Conservation (phyloP, 1,284 basidiomycete species). For the Phellopilus nigrolimitatus region DNA sequence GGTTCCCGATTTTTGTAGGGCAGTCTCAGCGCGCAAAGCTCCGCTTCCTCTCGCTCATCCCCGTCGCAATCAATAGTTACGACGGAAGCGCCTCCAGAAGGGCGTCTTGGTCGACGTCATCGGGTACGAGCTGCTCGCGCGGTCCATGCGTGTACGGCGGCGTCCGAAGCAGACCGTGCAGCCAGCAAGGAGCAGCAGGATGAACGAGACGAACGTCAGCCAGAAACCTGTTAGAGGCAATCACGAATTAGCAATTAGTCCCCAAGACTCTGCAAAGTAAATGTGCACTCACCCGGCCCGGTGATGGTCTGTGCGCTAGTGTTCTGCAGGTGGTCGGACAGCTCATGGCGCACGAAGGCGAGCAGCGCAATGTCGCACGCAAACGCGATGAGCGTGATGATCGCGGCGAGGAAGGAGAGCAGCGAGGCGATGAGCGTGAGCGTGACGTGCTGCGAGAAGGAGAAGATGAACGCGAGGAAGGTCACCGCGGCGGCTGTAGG, state of each 20-base stretch:
- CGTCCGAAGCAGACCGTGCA: slow-evolving; percentile 68
- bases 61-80: no score
- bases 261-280: no score
- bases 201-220: slow-evolving; percentile 64
- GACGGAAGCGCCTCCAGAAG: slow-evolving; percentile 19
- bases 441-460: slow-evolving; percentile 57
- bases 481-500: slow-evolving; percentile 55
- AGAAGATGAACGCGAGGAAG: slow-evolving; percentile 57
- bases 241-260: not conserved
- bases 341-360: slow-evolving; percentile 52
- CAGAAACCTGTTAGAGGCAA: slow-evolving; percentile 52
- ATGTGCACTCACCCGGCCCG: slow-evolving; percentile 48
- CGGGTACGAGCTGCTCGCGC: slow-evolving; percentile 32
- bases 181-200: slow-evolving; percentile 58
- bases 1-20: no score
- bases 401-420: slow-evolving; percentile 59
- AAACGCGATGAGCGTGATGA: slow-evolving; percentile 64
- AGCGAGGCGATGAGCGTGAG: slow-evolving; percentile 57
- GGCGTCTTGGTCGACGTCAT: slow-evolving; percentile 16
- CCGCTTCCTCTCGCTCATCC: no score
- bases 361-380: slow-evolving; percentile 71
- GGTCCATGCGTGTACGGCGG: slow-evolving; percentile 43
- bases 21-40: no score
- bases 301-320: slow-evolving; percentile 43
- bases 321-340: slow-evolving; percentile 41